Percentiles rank a stretch among this genome's conserved stretches.
Evolutionary conservation across 805 yeast species (phyloP).

Genomic region (Yarrowia yakushimensis): DNA sequence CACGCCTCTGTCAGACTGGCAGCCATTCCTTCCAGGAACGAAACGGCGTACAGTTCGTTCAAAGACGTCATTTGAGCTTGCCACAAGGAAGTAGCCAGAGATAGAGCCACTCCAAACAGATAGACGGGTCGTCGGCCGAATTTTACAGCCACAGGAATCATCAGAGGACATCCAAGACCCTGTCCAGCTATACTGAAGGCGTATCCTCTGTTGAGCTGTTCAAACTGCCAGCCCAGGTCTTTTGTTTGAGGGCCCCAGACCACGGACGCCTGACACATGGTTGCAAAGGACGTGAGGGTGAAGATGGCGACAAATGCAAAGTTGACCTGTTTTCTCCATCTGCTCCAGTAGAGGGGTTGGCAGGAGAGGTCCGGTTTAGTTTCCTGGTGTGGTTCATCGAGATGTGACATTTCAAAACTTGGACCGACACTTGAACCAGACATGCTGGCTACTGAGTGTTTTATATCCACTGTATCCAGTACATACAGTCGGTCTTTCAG

Average conservation of each 20-base stretch:
- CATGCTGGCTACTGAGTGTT: neutral
- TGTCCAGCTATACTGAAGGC: constrained; percentile 26
- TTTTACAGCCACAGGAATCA: constrained; percentile 27
- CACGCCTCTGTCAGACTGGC: constrained; percentile 27
- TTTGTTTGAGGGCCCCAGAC: constrained; percentile 25
- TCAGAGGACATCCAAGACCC: constrained; percentile 26
- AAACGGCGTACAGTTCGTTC: constrained; percentile 19
- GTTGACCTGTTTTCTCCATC: constrained; percentile 23
- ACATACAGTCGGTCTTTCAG: neutral
- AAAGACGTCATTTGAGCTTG: constrained; percentile 26
- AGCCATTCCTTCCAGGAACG: constrained; percentile 23
- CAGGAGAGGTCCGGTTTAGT: neutral
- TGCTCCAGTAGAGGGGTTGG: constrained; percentile 25
- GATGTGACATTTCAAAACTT: neutral
- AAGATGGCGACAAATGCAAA: constrained; percentile 17
- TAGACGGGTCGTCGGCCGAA: constrained; percentile 28
- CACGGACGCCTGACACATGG: constrained; percentile 23
- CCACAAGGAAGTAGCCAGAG: constrained; percentile 19
- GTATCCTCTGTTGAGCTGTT: constrained; percentile 25
- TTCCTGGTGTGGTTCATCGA: neutral
- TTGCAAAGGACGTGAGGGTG: constrained; percentile 22
- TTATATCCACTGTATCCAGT: neutral
- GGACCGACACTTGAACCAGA: neutral
- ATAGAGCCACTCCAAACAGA: constrained; percentile 2
- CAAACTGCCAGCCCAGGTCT: constrained; percentile 25